Percentiles rank a stretch among this genome's conserved stretches.
phyloP scores from a whole-genome alignment of 768 basidiomycete species.

The Tubosaeta sp. region DNA sequence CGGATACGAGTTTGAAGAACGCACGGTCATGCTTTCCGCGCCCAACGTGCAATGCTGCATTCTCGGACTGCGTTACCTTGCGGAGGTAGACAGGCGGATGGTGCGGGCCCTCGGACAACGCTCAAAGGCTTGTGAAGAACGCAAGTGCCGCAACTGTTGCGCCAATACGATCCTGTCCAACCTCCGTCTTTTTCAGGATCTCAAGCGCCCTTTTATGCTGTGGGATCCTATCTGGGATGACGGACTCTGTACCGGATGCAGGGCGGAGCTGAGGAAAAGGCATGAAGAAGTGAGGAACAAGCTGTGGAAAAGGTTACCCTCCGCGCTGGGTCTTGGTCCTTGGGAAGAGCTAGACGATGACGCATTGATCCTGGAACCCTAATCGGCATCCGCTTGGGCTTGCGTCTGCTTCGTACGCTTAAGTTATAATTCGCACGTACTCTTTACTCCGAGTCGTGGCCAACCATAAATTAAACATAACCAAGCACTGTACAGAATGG shows the following conservation, averaged over 20 bases:
- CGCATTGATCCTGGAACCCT: not conserved
- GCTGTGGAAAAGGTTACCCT: conserved; percentile 3
- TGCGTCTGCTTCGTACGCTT: not conserved
- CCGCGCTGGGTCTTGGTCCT: not conserved
- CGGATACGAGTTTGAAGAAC: conserved; percentile 10
- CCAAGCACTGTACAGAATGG: too few relatives aligned
- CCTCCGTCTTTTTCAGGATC: not conserved
- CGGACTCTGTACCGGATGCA: not conserved
- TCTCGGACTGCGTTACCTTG: conserved; percentile 1
- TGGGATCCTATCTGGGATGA: conserved; percentile 3
- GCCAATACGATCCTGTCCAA: not conserved
- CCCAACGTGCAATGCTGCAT: not conserved
- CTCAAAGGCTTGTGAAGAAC: not conserved
- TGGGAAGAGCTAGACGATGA: conserved; percentile 9
- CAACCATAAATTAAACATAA: too few relatives aligned
- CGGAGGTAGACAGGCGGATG: not conserved
- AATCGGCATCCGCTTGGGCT: not conserved
- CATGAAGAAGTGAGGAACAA: not conserved
- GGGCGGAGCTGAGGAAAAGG: not conserved
- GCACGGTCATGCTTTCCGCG: not conserved
- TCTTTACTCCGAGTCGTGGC: too few relatives aligned
- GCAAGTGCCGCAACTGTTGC: not conserved
- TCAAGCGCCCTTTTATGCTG: not conserved
- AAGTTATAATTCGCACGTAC: not conserved
- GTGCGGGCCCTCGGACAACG: not conserved